These are phyloP conservation scores for Cutaneotrichosporon dermatis DNA, from an alignment of 1,284 basidiomycete genomes.

Conservation along the genomic window DNA sequence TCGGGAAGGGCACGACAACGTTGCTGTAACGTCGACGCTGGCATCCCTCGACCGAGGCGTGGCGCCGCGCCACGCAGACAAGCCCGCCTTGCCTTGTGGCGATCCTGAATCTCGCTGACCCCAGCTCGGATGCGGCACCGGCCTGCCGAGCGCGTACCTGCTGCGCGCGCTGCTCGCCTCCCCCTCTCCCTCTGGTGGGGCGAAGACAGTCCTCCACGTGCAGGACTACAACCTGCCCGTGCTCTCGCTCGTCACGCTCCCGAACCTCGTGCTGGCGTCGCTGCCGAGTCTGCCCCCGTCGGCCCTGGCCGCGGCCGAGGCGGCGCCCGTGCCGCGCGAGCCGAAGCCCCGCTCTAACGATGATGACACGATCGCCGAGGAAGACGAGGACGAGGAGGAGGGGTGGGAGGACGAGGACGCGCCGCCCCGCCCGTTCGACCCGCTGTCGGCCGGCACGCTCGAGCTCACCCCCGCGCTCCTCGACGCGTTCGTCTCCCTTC, in stretches of 20 bases:
- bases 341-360: conserved; percentile 5
- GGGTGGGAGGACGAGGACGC: conserved; percentile 12
- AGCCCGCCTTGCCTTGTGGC: background rate
- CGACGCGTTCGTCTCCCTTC: conserved; percentile 59
- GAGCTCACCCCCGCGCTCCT: conserved; percentile 62
- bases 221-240: conserved; percentile 92
- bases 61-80: background rate
- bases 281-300: conserved; percentile 30
- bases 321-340: background rate
- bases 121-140: conserved; percentile 89
- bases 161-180: conserved; percentile 59
- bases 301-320: conserved; percentile 31
- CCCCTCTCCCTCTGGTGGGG: background rate
- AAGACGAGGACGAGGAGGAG: conserved; percentile 23
- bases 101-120: conserved; percentile 5
- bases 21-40: too few species aligned
- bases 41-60: too few species aligned
- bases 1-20: too few species aligned
- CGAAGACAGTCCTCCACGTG: conserved; percentile 62
- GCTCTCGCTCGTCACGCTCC: conserved; percentile 73
- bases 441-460: conserved; percentile 52
- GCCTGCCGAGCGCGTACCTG: conserved; percentile 72
- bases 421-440: conserved; percentile 23
- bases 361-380: background rate
- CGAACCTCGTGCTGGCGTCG: conserved; percentile 73